A percentile compares a stretch with the other conserved stretches of the same genome.
phyloP scores from a whole-genome alignment of 805 yeast species.

The Candida boleticola region DNA sequence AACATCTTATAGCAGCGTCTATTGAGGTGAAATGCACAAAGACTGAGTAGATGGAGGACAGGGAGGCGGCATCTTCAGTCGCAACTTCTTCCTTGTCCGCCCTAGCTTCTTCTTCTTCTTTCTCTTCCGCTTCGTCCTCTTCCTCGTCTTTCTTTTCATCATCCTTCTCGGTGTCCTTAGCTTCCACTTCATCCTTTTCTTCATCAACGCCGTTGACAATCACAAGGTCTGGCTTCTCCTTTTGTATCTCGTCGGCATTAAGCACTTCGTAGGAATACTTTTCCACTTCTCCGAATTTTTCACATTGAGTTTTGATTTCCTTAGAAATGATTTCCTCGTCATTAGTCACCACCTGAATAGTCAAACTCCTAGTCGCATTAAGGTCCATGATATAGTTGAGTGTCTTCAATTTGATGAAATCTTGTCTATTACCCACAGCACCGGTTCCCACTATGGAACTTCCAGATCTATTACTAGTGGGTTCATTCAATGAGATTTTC shows the following conservation, averaged over 20 bases:
- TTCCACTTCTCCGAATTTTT: slow-evolving; percentile 42
- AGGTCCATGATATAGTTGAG: slow-evolving; percentile 39
- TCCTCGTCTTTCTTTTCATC: slow-evolving; percentile 7
- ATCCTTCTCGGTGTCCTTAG: slow-evolving; percentile 17
- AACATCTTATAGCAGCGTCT: slow-evolving; percentile 44
- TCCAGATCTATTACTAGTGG: neutral
- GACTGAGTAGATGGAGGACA: neutral
- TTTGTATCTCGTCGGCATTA: neutral
- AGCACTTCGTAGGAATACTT: slow-evolving; percentile 14
- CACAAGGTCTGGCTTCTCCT: neutral
- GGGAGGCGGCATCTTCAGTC: neutral
- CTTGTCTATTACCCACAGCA: slow-evolving; percentile 17
- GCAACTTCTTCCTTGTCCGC: too few species aligned
- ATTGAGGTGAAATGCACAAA: slow-evolving; percentile 43
- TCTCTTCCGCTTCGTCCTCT: too few species aligned
- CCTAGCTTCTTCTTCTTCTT: slow-evolving; percentile 3
- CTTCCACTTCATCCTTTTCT: neutral
- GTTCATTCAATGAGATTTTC: slow-evolving; percentile 29
- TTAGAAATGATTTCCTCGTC: slow-evolving; percentile 5
- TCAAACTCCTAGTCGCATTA: slow-evolving; percentile 34
- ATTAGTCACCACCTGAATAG: too few species aligned
- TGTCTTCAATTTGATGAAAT: slow-evolving; percentile 38
- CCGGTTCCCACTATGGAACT: slow-evolving; percentile 5
- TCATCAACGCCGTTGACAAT: slow-evolving; percentile 3
- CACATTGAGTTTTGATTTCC: slow-evolving; percentile 20